Conservation (phyloP, 306 rosid species). For the Prunus mira region DNA sequence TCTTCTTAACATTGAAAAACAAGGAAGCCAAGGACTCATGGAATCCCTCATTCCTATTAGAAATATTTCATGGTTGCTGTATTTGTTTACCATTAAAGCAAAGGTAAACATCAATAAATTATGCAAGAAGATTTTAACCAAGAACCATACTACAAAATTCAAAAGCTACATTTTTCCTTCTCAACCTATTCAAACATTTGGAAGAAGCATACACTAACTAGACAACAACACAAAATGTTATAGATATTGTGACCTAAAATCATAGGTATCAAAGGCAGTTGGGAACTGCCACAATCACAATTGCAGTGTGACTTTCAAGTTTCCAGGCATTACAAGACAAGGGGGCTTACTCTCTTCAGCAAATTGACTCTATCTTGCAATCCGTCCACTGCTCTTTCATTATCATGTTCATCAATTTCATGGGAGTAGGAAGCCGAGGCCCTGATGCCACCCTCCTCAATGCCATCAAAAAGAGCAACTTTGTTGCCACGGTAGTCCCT, state of each 20-base stretch:
- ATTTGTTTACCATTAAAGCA: neutral
- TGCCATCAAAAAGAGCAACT: slow-evolving; percentile 55
- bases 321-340: neutral
- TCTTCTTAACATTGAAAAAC: neutral
- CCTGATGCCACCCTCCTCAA: slow-evolving; percentile 64
- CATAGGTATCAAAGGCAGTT: neutral
- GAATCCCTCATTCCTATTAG: neutral
- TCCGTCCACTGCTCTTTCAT: slow-evolving; percentile 79
- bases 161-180: neutral
- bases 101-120: neutral
- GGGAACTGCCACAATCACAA: neutral
- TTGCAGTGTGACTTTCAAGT: neutral
- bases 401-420: slow-evolving; percentile 93
- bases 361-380: slow-evolving; percentile 89
- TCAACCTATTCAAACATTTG: neutral
- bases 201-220: neutral
- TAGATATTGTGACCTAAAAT: neutral
- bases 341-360: slow-evolving; percentile 71
- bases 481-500: slow-evolving; percentile 47
- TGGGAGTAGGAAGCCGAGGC: slow-evolving; percentile 58
- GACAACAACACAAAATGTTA: neutral
- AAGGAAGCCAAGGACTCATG: neutral
- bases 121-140: neutral
- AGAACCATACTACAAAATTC: neutral
- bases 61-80: neutral